phyloP scores from a whole-genome alignment of 345 rosid genomes.

The Eucalyptus shirleyi region DNA sequence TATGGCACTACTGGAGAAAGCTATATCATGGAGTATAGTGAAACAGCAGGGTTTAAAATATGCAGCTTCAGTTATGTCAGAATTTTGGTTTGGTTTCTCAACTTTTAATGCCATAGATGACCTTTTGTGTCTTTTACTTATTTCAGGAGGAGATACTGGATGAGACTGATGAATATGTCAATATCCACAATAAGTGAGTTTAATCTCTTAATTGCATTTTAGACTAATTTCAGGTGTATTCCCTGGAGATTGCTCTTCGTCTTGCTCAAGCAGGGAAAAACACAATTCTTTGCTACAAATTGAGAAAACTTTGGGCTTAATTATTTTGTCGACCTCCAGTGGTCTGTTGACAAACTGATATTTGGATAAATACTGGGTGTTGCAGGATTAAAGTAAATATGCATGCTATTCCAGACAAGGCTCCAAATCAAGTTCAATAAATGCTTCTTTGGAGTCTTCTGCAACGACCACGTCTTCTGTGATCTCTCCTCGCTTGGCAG shows the following conservation, averaged over 20 bases:
- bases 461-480: slow-evolving; percentile 10
- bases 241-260: background rate
- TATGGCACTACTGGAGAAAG: background rate
- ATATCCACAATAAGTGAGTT: slow-evolving; percentile 69
- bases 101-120: background rate
- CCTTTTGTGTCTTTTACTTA: background rate
- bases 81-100: background rate
- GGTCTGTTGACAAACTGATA: background rate
- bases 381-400: slow-evolving; percentile 81
- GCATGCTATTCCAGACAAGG: slow-evolving; percentile 53
- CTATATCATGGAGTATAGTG: background rate
- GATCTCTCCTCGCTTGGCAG: background rate
- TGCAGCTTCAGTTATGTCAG: background rate
- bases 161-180: slow-evolving; percentile 92
- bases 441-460: slow-evolving; percentile 6
- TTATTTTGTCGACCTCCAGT: background rate
- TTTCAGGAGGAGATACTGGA: slow-evolving; percentile 95
- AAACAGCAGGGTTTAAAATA: background rate
- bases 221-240: background rate
- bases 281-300: background rate
- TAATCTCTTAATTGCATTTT: background rate
- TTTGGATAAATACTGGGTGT: background rate
- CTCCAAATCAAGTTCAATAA: slow-evolving; percentile 13
- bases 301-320: background rate
- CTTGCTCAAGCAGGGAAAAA: background rate